phyloP scores from a whole-genome alignment of 768 basidiomycete genomes.

The Pulveroboletus frians region DNA sequence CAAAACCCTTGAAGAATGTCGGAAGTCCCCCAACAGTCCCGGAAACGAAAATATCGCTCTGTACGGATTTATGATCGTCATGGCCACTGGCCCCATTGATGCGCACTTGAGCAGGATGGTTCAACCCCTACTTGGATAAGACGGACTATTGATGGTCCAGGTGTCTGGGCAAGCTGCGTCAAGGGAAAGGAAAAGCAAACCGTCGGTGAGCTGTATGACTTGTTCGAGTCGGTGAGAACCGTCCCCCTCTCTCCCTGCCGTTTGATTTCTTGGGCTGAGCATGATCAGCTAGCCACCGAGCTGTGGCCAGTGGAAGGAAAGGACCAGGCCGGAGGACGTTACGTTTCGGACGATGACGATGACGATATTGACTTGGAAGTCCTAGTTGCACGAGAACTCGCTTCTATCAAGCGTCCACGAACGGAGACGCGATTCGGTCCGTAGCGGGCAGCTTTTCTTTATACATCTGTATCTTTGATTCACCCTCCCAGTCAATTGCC shows the following conservation, averaged over 20 bases:
- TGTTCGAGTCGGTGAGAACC: slow-evolving; percentile 66
- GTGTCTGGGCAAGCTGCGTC: slow-evolving; percentile 82
- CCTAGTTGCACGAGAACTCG: slow-evolving; percentile 68
- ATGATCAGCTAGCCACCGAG: slow-evolving; percentile 57
- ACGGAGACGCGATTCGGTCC: slow-evolving; percentile 62
- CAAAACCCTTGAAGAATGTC: slow-evolving; percentile 13
- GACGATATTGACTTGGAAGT: slow-evolving; percentile 56
- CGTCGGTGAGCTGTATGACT: slow-evolving; percentile 69
- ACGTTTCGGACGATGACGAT: slow-evolving; percentile 33
- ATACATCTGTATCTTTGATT: not conserved
- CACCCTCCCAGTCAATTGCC: slow-evolving; percentile 55
- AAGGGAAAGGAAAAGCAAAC: slow-evolving; percentile 81
- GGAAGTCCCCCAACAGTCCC: slow-evolving; percentile 14
- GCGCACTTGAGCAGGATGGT: slow-evolving; percentile 46
- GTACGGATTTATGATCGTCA: slow-evolving; percentile 29
- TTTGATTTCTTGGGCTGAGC: slow-evolving; percentile 9
- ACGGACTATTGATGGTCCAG: slow-evolving; percentile 69
- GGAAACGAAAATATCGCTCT: slow-evolving; percentile 49
- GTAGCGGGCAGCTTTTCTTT: slow-evolving; percentile 11
- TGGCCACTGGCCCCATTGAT: slow-evolving; percentile 1
- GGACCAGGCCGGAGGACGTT: slow-evolving; percentile 20
- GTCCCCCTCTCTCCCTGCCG: not conserved
- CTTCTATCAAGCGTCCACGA: slow-evolving; percentile 61
- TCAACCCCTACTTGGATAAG: slow-evolving; percentile 58
- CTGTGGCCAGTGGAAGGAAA: slow-evolving; percentile 54